Conservation (phyloP, 257 asterid species). For the Perilla frutescens region DNA sequence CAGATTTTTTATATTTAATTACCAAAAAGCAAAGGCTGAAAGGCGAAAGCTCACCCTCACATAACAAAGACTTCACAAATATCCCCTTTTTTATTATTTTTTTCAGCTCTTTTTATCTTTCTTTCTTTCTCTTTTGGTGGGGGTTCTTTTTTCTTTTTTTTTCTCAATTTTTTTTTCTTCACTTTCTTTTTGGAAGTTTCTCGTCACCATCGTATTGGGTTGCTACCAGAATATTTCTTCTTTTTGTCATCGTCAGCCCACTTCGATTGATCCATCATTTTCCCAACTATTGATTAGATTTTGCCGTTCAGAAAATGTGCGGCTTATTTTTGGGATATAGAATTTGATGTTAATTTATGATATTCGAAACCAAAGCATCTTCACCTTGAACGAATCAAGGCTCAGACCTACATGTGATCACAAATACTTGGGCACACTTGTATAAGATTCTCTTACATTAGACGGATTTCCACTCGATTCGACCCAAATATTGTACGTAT, state of each 20-base stretch:
- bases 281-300: conserved; percentile 27
- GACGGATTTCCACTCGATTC: too few species aligned
- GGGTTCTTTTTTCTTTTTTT: neutral
- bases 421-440: too few species aligned
- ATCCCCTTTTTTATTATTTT: conserved; percentile 20
- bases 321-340: neutral
- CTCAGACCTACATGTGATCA: too few species aligned
- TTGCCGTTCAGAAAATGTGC: neutral
- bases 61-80: conserved; percentile 40
- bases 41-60: conserved; percentile 35
- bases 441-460: too few species aligned
- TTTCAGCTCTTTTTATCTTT: neutral
- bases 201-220: conserved; percentile 41
- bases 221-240: conserved; percentile 37
- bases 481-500: too few species aligned
- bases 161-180: neutral
- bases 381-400: neutral
- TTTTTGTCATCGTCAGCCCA: conserved; percentile 36
- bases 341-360: too few species aligned
- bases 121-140: neutral
- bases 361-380: neutral
- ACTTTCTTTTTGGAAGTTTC: conserved; percentile 51
- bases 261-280: conserved; percentile 42
- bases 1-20: conserved; percentile 31
- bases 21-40: conserved; percentile 41